Conservation (phyloP, 495 filamentous ascomycete species). For the Platismatia glauca region DNA sequence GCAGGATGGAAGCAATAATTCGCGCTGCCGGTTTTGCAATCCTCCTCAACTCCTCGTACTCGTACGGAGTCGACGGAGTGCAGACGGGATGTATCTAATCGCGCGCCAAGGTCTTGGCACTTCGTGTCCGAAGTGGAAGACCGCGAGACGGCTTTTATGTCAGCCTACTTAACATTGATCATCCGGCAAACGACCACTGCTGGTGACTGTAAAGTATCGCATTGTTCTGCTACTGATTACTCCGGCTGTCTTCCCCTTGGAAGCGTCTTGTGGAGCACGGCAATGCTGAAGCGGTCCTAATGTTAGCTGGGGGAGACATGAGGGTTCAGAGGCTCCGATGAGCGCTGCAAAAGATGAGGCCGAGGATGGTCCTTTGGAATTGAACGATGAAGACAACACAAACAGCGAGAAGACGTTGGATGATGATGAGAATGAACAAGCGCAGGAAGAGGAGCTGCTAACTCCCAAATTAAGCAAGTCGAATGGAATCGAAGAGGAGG, state of each 20-base stretch:
- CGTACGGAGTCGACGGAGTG: too few species aligned
- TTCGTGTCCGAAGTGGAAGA: too few species aligned
- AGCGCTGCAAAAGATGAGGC: constrained; percentile 28
- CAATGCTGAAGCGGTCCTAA: constrained; percentile 15
- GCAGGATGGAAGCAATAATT: too few species aligned
- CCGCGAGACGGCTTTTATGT: too few species aligned
- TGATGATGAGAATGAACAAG: constrained; percentile 2
- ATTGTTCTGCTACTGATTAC: not conserved
- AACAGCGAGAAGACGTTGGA: not conserved
- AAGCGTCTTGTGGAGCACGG: not conserved
- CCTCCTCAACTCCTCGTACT: too few species aligned
- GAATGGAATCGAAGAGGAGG: constrained; percentile 13
- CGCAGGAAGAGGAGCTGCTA: not conserved
- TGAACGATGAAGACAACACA: constrained; percentile 22
- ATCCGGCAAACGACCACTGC: not conserved
- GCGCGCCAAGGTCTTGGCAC: not conserved
- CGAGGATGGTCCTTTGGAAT: constrained; percentile 22
- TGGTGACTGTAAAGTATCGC: not conserved
- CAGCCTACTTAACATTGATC: not conserved
- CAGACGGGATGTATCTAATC: too few species aligned
- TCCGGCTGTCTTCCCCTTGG: not conserved
- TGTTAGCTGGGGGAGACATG: constrained; percentile 23
- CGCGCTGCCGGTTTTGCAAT: too few species aligned
- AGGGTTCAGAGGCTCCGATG: constrained; percentile 25
- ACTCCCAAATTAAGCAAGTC: not conserved